Evolutionary conservation across 2,329 filamentous ascomycete genomes (phyloP).

Genomic region (Botryotinia globosa): DNA sequence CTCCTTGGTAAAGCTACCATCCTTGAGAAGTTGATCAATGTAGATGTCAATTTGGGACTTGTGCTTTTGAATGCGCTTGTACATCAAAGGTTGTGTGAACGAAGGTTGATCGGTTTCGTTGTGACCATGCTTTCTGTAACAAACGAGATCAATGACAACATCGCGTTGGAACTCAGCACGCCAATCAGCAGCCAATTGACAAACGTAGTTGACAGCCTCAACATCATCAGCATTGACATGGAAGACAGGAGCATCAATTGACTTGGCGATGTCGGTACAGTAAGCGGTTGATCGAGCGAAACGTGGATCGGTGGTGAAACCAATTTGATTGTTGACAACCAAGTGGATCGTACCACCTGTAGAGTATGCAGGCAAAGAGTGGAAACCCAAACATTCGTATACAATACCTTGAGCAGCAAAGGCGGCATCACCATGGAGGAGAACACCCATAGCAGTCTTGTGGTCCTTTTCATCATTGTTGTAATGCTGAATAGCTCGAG

Average conservation of each 20-base stretch:
- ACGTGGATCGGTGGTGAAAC: slow-evolving; percentile 97
- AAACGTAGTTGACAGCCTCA: slow-evolving; percentile 97
- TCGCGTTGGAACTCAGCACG: slow-evolving; percentile 98
- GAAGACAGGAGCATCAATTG: slow-evolving; percentile 97
- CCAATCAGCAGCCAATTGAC: slow-evolving; percentile 95
- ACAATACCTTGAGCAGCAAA: slow-evolving; percentile 96
- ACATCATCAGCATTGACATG: slow-evolving; percentile 99
- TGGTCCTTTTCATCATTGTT: slow-evolving; percentile 94
- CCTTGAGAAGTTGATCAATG: slow-evolving; percentile 82
- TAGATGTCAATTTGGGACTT: slow-evolving; percentile 86
- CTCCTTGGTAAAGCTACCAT: slow-evolving; percentile 94
- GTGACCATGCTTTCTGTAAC: slow-evolving; percentile 98
- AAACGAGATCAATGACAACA: slow-evolving; percentile 96
- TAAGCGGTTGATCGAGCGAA: slow-evolving; percentile 97
- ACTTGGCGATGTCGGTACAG: slow-evolving; percentile 98
- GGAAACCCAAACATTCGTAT: slow-evolving; percentile 98
- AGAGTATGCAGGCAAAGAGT: slow-evolving; percentile 91
- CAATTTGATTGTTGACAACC: slow-evolving; percentile 99
- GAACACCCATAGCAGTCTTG: slow-evolving; percentile 86
- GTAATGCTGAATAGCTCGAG: slow-evolving; percentile 96
- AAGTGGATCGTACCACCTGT: slow-evolving; percentile 97
- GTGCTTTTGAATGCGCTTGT: slow-evolving; percentile 91
- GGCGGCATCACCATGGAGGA: slow-evolving; percentile 95
- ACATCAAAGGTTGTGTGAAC: slow-evolving; percentile 99
- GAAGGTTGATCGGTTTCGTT: slow-evolving; percentile 99